Evolutionary conservation across 352 stramenopile genomes (phyloP), one percentile per base, ranked within the genome.

Genomic region (Pythium angustatum): DNA sequence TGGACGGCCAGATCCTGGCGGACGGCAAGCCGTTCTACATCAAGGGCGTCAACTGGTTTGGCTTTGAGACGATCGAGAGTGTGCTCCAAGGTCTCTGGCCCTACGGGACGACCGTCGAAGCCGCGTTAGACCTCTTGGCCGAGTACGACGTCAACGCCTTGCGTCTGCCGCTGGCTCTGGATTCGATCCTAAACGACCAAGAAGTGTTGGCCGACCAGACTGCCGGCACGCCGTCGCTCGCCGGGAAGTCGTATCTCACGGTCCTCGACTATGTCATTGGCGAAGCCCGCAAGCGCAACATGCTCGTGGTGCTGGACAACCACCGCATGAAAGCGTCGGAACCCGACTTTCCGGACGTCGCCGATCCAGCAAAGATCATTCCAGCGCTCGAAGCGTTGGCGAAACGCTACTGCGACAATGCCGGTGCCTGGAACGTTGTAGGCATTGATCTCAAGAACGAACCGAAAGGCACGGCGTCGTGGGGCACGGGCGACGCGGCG

Each of bases 371-470:
- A 17, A 76, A 87, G 58, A 88, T 90, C 54, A 79, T 73, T 8
- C 77, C 81, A 2, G 81, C 81, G 6, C 50, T 90, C 31, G 34
- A 82, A 56, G 77, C 73, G 47, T 67, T 90, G 5, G 81, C 81
- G 12, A 78, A 71, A 43, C 69, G 81, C 50, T 90, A 90, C 68
- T 90, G 81, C 52, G 53, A 81, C 28, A 81, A 90, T 55, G 71
- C 77, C 0, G 60, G 71, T 14, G 72, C 77, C 5, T 93, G 83
- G 83, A 93, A 93, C 49, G 81, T 93, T 3, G 68, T 93, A 33
- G 83, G 78, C 36, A 73, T 90, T 31, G 81, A 93, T 52, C 76
- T 93, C 63, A 93, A 93, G 66, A 93, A 90, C 69, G 81, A 93
- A 47, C 83, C 83, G 2, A 87, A 88, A 49, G 81, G 81, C 5